Percentiles rank a stretch among this genome's conserved stretches.
Evolutionary conservation across 2,329 filamentous ascomycete genomes (phyloP).

Genomic region (Neopestalotiopsis sp.): DNA sequence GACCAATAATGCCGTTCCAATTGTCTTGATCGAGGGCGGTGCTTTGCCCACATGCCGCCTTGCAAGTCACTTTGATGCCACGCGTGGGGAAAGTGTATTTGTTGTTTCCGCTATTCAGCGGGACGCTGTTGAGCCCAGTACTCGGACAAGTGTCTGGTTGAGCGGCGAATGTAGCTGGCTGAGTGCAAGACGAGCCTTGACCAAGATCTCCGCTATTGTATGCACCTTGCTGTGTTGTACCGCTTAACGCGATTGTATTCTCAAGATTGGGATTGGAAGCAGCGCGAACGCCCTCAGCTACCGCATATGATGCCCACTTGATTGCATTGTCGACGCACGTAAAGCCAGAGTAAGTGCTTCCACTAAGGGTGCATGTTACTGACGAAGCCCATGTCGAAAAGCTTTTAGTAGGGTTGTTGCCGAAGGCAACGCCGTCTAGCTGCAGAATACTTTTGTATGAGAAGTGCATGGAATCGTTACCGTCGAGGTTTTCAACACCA

Average conservation of each 20-base stretch:
- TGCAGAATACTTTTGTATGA: not conserved
- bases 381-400: not conserved
- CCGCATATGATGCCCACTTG: not conserved
- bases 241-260: not conserved
- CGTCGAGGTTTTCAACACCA: not conserved
- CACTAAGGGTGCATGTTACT: not conserved
- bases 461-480: not conserved
- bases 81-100: not conserved
- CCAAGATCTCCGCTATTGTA: not conserved
- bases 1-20: not conserved
- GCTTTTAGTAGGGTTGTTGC: not conserved
- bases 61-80: conserved; percentile 5
- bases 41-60: conserved; percentile 4
- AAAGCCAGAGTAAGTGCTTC: not conserved
- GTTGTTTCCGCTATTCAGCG: not conserved
- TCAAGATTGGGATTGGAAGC: not conserved
- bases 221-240: not conserved
- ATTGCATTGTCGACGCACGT: not conserved
- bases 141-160: not conserved
- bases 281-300: not conserved
- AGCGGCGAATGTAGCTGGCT: not conserved
- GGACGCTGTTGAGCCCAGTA: conserved; percentile 1
- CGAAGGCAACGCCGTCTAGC: not conserved
- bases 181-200: not conserved
- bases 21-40: not conserved